Evolutionary conservation across 2,329 filamentous ascomycete genomes (phyloP).

Genomic region (Macrophomina tecta): DNA sequence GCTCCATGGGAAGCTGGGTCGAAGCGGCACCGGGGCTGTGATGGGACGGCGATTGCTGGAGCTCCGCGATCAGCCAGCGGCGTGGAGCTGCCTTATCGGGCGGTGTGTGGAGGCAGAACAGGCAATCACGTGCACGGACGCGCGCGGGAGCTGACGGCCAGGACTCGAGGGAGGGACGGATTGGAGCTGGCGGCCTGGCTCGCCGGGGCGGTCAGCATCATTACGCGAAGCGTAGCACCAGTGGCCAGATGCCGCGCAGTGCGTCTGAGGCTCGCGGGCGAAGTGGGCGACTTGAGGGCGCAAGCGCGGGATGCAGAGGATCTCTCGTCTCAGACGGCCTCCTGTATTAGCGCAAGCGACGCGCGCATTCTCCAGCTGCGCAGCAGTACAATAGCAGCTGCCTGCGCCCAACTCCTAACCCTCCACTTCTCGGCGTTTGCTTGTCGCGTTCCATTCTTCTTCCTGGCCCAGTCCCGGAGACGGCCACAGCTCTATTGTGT

Average conservation of each 20-base stretch:
- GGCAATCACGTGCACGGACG: slow-evolving; percentile 18
- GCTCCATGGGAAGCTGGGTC: slow-evolving; percentile 67
- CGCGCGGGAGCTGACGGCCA: not conserved
- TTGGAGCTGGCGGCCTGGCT: not conserved
- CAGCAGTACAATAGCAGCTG: not conserved
- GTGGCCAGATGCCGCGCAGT: slow-evolving; percentile 4
- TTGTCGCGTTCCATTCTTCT: slow-evolving; percentile 7
- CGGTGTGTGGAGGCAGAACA: slow-evolving; percentile 7
- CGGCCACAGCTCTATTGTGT: slow-evolving; percentile 11
- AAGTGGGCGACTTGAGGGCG: not conserved
- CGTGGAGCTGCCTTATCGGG: slow-evolving; percentile 12
- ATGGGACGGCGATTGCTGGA: not conserved
- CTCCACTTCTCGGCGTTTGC: slow-evolving; percentile 6
- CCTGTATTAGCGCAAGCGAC: slow-evolving; percentile 25
- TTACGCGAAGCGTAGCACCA: slow-evolving; percentile 9
- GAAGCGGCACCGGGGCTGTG: not conserved
- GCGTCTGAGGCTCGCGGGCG: slow-evolving; percentile 3
- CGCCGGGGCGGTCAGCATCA: not conserved
- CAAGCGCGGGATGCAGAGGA: slow-evolving; percentile 18
- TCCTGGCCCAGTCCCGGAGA: slow-evolving; percentile 20
- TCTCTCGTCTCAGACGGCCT: slow-evolving; percentile 24
- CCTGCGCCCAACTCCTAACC: not conserved
- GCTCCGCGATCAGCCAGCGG: slow-evolving; percentile 28
- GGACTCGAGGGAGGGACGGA: not conserved
- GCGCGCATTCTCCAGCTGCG: not conserved